Conservation (phyloP, 1,284 basidiomycete genomes). For the Trichosporon sp. region DNA sequence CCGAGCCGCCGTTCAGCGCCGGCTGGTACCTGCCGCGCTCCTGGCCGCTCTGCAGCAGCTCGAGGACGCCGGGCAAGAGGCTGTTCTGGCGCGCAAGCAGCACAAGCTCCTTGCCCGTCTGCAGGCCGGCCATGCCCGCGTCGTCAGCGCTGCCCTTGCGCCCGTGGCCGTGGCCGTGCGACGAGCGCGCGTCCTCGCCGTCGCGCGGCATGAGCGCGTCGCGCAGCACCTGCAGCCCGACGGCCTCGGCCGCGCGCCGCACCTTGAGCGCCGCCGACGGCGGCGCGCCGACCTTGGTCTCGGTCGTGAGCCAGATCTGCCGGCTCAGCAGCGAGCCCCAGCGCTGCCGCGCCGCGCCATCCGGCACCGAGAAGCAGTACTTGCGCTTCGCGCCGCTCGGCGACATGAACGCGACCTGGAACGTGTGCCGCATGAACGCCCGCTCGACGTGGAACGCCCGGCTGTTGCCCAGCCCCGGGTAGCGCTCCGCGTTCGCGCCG, state of each 20-base stretch:
- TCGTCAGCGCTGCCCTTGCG: conserved; percentile 21
- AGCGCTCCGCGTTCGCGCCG: conserved; percentile 73
- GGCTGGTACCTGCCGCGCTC: neutral
- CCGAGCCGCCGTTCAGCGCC: neutral
- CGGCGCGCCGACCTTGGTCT: conserved; percentile 55
- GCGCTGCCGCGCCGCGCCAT: conserved; percentile 64
- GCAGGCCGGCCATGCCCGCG: conserved; percentile 13
- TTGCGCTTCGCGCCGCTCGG: conserved; percentile 65
- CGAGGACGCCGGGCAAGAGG: conserved; percentile 43
- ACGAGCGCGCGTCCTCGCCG: neutral
- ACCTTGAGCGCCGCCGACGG: conserved; percentile 17
- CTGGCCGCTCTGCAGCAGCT: conserved; percentile 32
- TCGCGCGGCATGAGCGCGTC: conserved; percentile 62
- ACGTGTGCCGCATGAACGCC: conserved; percentile 88
- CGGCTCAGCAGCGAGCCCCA: conserved; percentile 68
- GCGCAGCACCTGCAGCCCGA: conserved; percentile 74
- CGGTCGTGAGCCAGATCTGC: conserved; percentile 65
- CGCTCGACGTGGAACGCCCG: conserved; percentile 74
- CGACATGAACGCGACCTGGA: conserved; percentile 78
- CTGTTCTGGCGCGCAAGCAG: conserved; percentile 49
- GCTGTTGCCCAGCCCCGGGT: conserved; percentile 70
- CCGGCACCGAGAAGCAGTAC: conserved; percentile 89
- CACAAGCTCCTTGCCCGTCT: conserved; percentile 48
- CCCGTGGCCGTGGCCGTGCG: conserved; percentile 5
- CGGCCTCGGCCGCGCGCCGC: conserved; percentile 61